Evolutionary conservation across 2,329 filamentous ascomycete species (phyloP).

Genomic region (Claviceps pazoutovae): DNA sequence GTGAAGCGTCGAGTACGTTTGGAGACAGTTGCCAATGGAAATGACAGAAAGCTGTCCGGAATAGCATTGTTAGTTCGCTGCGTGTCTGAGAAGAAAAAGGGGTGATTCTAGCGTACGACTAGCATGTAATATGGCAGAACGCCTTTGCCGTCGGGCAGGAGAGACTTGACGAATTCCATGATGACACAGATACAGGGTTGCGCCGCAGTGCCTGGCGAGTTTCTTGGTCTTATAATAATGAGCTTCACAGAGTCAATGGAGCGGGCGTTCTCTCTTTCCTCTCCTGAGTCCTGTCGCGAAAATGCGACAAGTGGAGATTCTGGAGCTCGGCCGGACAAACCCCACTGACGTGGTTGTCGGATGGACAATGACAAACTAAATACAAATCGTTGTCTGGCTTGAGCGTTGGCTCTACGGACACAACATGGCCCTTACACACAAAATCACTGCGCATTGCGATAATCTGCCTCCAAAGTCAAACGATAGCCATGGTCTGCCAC

Average conservation of each 20-base stretch:
- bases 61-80: background rate
- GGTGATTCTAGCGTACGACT: slow-evolving; percentile 26
- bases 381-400: too few species aligned
- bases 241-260: background rate
- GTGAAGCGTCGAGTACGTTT: slow-evolving; percentile 66
- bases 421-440: background rate
- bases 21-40: slow-evolving; percentile 71
- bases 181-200: background rate
- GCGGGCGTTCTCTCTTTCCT: background rate
- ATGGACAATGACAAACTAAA: background rate
- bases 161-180: slow-evolving; percentile 32
- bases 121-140: slow-evolving; percentile 46
- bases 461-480: background rate
- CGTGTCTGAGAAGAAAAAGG: background rate
- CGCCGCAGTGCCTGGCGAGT: background rate
- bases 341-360: background rate
- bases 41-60: slow-evolving; percentile 58
- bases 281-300: background rate
- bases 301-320: background rate
- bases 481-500: background rate
- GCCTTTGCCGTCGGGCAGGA: slow-evolving; percentile 37
- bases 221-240: background rate
- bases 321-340: background rate
- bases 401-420: too few species aligned
- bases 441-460: background rate